Conservation (phyloP, 2,329 filamentous ascomycete genomes). For the Colletotrichum abscissum region DNA sequence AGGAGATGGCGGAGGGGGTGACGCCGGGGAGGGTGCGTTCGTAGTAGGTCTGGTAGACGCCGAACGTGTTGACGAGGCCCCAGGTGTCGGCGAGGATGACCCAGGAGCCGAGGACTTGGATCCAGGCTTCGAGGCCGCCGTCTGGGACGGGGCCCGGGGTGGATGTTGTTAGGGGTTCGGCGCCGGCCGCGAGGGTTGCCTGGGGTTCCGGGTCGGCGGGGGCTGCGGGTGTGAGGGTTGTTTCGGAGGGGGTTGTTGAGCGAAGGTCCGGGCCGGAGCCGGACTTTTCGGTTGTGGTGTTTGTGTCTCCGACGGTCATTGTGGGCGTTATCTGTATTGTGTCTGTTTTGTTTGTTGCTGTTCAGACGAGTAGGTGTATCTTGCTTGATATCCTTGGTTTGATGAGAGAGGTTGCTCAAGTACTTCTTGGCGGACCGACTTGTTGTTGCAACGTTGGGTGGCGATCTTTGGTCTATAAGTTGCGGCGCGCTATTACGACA, state of each 20-base stretch:
- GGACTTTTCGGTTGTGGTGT: slow-evolving; percentile 5
- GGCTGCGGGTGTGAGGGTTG: slow-evolving; percentile 3
- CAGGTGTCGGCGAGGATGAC: slow-evolving; percentile 38
- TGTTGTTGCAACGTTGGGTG: slow-evolving; percentile 4
- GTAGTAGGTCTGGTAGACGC: slow-evolving; percentile 59
- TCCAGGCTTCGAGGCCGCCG: slow-evolving; percentile 41
- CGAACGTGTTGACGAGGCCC: slow-evolving; percentile 56
- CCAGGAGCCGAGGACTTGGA: slow-evolving; percentile 41
- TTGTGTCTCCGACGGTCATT: slow-evolving; percentile 11
- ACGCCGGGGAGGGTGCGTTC: slow-evolving; percentile 46
- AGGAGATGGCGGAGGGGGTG: slow-evolving; percentile 54
- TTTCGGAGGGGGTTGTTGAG: slow-evolving; percentile 15
- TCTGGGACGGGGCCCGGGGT: slow-evolving; percentile 35
- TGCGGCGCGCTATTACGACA: neutral
- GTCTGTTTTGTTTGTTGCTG: neutral
- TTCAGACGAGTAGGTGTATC: neutral
- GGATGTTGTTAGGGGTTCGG: slow-evolving; percentile 2
- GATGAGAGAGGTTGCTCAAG: neutral
- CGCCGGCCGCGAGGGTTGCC: neutral
- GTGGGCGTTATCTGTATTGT: neutral
- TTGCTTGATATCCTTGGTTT: neutral
- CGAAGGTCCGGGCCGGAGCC: neutral
- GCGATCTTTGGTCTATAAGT: neutral
- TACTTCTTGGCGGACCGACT: slow-evolving; percentile 14
- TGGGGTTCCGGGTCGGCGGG: slow-evolving; percentile 10